Evolutionary conservation across 2,329 filamentous ascomycete species (phyloP).

Genomic region (Amylocarpus encephaloides): DNA sequence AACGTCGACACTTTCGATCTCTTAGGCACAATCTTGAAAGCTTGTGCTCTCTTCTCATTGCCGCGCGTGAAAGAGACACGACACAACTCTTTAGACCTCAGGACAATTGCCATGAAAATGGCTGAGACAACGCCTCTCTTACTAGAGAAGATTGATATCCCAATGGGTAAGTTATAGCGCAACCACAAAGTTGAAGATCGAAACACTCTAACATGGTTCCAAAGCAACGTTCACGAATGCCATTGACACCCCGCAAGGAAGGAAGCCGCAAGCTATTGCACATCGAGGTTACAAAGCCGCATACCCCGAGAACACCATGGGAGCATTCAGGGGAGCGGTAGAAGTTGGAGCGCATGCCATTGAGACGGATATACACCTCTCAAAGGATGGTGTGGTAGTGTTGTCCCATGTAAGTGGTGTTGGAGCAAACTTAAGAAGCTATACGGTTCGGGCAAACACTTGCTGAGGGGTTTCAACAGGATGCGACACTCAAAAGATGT

Average conservation of each 20-base stretch:
- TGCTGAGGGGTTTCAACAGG: constrained; percentile 40
- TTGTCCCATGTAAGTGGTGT: constrained; percentile 60
- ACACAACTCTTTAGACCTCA: background rate
- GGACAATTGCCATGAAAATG: constrained; percentile 6
- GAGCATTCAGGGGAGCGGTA: constrained; percentile 68
- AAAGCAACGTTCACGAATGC: constrained; percentile 25
- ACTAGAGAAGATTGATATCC: constrained; percentile 16
- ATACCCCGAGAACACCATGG: constrained; percentile 82
- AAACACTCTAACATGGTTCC: constrained; percentile 3
- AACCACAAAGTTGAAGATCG: background rate
- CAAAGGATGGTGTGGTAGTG: constrained; percentile 76
- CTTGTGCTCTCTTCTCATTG: background rate
- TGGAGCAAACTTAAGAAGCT: background rate
- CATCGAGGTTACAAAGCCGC: constrained; percentile 73
- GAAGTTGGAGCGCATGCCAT: constrained; percentile 70
- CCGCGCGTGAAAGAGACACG: background rate
- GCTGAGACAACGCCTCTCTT: constrained; percentile 12
- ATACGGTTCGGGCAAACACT: background rate
- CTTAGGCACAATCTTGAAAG: no score
- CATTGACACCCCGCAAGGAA: constrained; percentile 19
- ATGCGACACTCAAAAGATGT: constrained; percentile 70
- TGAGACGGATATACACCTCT: constrained; percentile 83
- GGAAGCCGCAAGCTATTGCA: constrained; percentile 62
- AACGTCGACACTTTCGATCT: no score
- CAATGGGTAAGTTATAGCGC: background rate